phyloP scores from a whole-genome alignment of 2,329 filamentous ascomycete species.

The Beauveria scarabaeidicola region DNA sequence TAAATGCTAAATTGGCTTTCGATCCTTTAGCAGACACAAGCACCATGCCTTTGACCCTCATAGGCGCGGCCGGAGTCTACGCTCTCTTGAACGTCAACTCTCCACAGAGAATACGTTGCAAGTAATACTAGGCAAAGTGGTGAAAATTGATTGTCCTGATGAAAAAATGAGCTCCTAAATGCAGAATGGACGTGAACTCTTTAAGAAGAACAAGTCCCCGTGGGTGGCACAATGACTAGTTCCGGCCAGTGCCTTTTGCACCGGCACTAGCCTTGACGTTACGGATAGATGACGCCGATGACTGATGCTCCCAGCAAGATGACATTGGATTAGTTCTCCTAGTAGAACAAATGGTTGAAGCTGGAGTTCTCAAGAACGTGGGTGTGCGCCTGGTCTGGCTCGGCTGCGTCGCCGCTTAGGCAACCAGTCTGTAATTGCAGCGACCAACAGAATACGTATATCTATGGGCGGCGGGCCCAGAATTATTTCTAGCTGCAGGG shows the following conservation, averaged over 20 bases:
- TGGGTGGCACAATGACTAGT: background rate
- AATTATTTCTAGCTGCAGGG: slow-evolving; percentile 20
- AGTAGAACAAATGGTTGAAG: slow-evolving; percentile 1
- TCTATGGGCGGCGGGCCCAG: slow-evolving; percentile 55
- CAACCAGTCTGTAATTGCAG: slow-evolving; percentile 65
- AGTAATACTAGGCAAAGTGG: background rate
- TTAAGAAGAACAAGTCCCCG: background rate
- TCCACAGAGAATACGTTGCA: background rate
- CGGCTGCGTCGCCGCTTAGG: slow-evolving; percentile 56
- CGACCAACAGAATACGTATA: slow-evolving; percentile 64
- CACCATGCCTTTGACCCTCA: too few species aligned
- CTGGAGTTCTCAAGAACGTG: background rate
- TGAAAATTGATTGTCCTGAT: slow-evolving; percentile 1
- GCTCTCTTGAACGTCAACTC: too few species aligned
- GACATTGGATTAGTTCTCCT: background rate
- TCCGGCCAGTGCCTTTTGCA: slow-evolving; percentile 7
- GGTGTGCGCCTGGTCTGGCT: slow-evolving; percentile 33
- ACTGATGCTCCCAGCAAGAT: background rate
- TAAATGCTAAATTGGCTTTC: too few species aligned
- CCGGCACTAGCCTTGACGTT: slow-evolving; percentile 1
- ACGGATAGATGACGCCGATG: background rate
- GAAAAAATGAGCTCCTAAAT: background rate
- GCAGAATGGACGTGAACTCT: background rate
- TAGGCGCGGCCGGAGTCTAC: too few species aligned
- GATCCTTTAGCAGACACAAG: too few species aligned